Evolutionary conservation across 805 yeast species (phyloP).

Genomic region (Candida maesae): DNA sequence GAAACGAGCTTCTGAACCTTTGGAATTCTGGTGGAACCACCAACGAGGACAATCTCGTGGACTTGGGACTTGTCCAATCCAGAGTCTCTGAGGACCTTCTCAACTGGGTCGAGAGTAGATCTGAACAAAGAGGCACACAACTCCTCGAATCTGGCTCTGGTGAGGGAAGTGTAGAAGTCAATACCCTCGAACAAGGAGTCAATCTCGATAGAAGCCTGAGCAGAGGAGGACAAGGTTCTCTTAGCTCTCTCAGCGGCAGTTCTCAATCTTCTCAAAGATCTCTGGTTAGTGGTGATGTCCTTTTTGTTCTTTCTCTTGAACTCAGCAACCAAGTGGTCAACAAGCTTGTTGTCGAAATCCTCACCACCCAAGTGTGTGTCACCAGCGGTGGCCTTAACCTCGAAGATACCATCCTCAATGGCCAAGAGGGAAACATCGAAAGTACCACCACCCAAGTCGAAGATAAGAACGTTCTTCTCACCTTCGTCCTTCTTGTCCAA

Average conservation of each 20-base stretch:
- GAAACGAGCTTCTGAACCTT: constrained; percentile 92
- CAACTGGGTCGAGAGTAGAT: constrained; percentile 92
- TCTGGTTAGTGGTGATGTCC: constrained; percentile 86
- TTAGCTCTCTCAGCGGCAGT: constrained; percentile 48
- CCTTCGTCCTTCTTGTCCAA: constrained; percentile 71
- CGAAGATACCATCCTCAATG: constrained; percentile 95
- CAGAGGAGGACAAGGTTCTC: constrained; percentile 95
- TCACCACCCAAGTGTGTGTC: constrained; percentile 24
- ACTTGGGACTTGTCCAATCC: constrained; percentile 86
- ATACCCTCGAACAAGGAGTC: constrained; percentile 94
- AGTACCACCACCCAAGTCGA: constrained; percentile 98
- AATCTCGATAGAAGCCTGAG: constrained; percentile 92
- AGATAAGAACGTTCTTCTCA: constrained; percentile 85
- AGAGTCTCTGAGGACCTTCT: constrained; percentile 88
- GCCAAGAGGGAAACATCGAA: constrained; percentile 91
- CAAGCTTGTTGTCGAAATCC: constrained; percentile 60
- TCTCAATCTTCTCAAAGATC: constrained; percentile 97
- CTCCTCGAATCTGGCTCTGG: constrained; percentile 98
- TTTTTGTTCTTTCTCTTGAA: constrained; percentile 97
- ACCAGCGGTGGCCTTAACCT: constrained; percentile 82
- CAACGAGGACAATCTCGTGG: constrained; percentile 90
- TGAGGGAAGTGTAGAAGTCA: constrained; percentile 93
- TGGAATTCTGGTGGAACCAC: constrained; percentile 99
- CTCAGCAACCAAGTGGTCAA: constrained; percentile 87
- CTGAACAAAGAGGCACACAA: constrained; percentile 91